Base-by-base conservation (phyloP, 2,329 filamentous ascomycete species). In the Fusarium scirpi region DNA sequence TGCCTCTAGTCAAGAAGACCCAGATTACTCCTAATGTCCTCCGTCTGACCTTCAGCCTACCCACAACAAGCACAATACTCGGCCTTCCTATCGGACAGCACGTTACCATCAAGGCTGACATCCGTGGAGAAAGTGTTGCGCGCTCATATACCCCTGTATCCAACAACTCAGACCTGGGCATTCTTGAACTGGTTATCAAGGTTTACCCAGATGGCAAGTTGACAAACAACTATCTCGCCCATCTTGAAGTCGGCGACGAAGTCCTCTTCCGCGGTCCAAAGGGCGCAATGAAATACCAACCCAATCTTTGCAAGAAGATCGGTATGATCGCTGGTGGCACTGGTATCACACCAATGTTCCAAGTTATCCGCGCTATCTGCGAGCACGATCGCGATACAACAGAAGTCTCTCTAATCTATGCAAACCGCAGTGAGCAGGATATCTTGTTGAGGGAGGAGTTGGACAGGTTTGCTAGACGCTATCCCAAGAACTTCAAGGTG, bases 341-440 rank as follows among this genome's bases (percentile, higher is more conserved):
- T 0, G 78, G 78, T 6, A 78, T 80, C 10, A 80, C 45, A 1
- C 78, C 78, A 2, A 78, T 80, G 77, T 80, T 74, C 64, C 88
- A 91, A 74, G 77, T 91, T 6, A 89, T 91, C 69, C 85, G 88
- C 5, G 87, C 87, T 43, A 88, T 91, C 56, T 89, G 87, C 74
- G 88, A 90, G 69, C 85, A 90, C 59, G 80, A 84, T 22, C 78
- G 77, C 11, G 89, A 91, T 65, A 81, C 79, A 2, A 91, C 89
- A 0, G 78, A 86, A 62, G 75, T 90, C 20, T 85, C 80, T 34
- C 78, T 91, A 5, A 77, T 91, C 30, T 90, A 89, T 52, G 89
- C 87, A 18, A 91, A 89, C 76, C 80, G 84, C 3, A 82, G 81
- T 1, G 87, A 89, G 70, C 81, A 81, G 2, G 89, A 91, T 64